Base-by-base conservation (phyloP, 495 filamentous ascomycete species). In the Penicillium cosmopolitanum region DNA sequence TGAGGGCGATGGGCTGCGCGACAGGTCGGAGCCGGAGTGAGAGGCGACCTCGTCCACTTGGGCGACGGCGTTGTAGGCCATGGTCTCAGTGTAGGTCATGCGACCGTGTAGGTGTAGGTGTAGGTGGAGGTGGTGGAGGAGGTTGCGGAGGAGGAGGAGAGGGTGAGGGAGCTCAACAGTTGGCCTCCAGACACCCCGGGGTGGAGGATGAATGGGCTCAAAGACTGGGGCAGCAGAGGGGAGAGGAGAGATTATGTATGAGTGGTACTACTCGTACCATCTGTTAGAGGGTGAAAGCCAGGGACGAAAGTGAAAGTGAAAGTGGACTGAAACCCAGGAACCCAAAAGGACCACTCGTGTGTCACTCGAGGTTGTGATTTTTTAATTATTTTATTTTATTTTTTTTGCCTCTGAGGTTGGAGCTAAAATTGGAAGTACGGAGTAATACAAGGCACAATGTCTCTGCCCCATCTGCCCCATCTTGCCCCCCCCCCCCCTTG, bases 51-150 rank as follows among this genome's bases (percentile, higher is more conserved):
- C 74, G 35, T 80, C 75, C 54, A 66, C 55, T 55, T 81, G 80
- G 38, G 74, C 73, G 59, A 82, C 65, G 56, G 76, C 71, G 61
- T 77, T 80, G 72, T 81, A 81, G 33, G 75, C 75, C 80, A 83
- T 83, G 52, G 21, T 48, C 9, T 13, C 36, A n/a, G 11, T 5
- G 36, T 38, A 38, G 36, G 36, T 38, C 15, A 12, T 38, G 36
- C 36, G 36, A 38, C 36, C 36, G 36, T 38, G 36, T 1, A 2
- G 28, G 28, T 31, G 28, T 1, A 31, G 28, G 8, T 8, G 28
- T 3, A 31, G 28, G 8, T 31, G 28, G 8, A 31, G 28, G 28
- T 31, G 28, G 28, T 8, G 28, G 28, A 8, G 0, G 28, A 31
- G 28, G 28, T 8, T 3, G 28, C 0, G 0, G 28, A 31, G 28